These are phyloP conservation scores for Tympanopsis confertula DNA, from an alignment of 2,329 filamentous ascomycete genomes.

Conservation along the genomic window DNA sequence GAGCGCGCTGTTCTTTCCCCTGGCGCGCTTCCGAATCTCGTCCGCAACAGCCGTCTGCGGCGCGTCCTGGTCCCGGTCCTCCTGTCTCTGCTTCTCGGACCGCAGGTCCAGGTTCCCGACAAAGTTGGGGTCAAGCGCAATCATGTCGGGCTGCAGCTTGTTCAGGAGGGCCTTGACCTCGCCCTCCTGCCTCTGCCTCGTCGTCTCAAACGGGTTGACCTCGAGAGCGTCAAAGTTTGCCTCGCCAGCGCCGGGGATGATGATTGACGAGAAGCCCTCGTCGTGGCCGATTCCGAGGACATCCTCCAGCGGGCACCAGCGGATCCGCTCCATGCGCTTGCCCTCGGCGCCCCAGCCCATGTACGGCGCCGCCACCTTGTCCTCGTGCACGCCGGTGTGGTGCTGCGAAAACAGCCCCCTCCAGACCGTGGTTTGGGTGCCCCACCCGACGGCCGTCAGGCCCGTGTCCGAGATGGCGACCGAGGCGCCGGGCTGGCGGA, in stretches of 20 bases:
- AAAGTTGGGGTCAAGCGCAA: constrained; percentile 83
- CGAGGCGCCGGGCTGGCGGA: constrained; percentile 69
- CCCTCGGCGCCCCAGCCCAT: constrained; percentile 88
- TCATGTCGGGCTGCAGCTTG: constrained; percentile 95
- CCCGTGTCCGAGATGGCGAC: constrained; percentile 81
- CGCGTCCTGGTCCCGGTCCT: constrained; percentile 69
- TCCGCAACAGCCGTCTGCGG: constrained; percentile 45
- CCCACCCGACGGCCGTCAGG: constrained; percentile 81
- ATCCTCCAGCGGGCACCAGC: constrained; percentile 94
- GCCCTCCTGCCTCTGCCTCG: constrained; percentile 80
- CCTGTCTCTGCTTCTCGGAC: constrained; percentile 64
- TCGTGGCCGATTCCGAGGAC: constrained; percentile 76
- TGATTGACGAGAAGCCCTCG: constrained; percentile 75
- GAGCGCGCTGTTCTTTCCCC: constrained; percentile 81
- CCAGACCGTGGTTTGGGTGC: constrained; percentile 82
- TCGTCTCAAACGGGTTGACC: constrained; percentile 87
- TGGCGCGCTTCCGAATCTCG: constrained; percentile 63
- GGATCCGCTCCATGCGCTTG: constrained; percentile 64
- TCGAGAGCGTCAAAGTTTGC: constrained; percentile 92
- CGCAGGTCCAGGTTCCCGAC: constrained; percentile 78
- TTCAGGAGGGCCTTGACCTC: constrained; percentile 85
- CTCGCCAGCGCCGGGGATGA: constrained; percentile 91
- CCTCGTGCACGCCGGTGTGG: constrained; percentile 45
- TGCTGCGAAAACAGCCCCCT: constrained; percentile 75
- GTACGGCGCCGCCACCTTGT: constrained; percentile 78